Evolutionary conservation across 805 yeast genomes (phyloP), one percentile per base, ranked within the genome.

Genomic region (Soucietia sequanensis): DNA sequence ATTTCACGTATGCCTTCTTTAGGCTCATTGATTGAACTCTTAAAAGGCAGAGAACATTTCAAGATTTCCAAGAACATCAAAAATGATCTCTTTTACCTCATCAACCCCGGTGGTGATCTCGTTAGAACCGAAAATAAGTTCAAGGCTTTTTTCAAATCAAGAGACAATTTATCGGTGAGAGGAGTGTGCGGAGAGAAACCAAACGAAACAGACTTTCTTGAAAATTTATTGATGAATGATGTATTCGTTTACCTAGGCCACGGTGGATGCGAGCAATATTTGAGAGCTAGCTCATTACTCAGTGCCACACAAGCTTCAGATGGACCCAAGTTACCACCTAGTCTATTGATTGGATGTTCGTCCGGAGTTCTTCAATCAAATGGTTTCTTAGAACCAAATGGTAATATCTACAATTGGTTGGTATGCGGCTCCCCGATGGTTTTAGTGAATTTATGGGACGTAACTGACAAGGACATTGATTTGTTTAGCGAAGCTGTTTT

Each of bases 391-490:
- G 87, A 80, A 42, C 81, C 93, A 0, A 70, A 75, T 43, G 96
- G 97, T 1, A 84, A 91, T 3, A 75, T 88, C 0, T 72, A 76
- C 45, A 78, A 84, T 33, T 89, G 89, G 68, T 56, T 93, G 18
- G 63, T 75, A 7, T 93, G 89, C 15, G 95, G 95, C 0, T 76
- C 87, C 31, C 93, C 95, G 0, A 72, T 84, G 79, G 72, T 88
- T 1, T 62, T 93, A 23, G 96, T 87, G 0, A 88, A 87, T 49
- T 60, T 93, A 37, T 93, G 99, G 99, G 96, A 89, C 57, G 97
- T 93, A 4, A 93, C 98, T 0, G 98, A 93, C 58, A 89, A 85
- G 46, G 99, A 93, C 56, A 86, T 88, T 33, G 98, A 93, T 58
- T 72, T 70, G 47, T 88, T 90, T 47, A 82, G 87, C 16, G 40